phyloP scores from a whole-genome alignment of 2,329 filamentous ascomycete species.

The Albifimbria verrucaria region DNA sequence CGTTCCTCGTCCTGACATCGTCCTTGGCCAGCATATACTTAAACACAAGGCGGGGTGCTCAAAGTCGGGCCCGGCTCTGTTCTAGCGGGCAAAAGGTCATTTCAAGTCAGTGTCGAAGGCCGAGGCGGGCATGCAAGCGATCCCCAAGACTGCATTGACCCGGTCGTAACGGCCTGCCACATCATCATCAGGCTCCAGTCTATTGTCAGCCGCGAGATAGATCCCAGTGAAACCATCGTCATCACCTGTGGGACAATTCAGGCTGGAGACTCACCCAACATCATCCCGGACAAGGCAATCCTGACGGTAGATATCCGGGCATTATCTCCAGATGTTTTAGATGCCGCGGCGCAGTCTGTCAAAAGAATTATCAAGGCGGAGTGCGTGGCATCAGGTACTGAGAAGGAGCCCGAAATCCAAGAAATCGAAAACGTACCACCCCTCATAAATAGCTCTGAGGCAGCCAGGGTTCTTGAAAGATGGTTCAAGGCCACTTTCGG shows the following conservation, averaged over 20 bases:
- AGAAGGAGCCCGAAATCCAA: slow-evolving; percentile 38
- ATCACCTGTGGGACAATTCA: slow-evolving; percentile 41
- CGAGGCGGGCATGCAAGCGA: slow-evolving; percentile 38
- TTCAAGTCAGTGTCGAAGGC: slow-evolving; percentile 29
- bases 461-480: slow-evolving; percentile 37
- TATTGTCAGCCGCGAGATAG: slow-evolving; percentile 26
- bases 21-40: slow-evolving; percentile 34
- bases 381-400: slow-evolving; percentile 43
- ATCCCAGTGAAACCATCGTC: slow-evolving; percentile 35
- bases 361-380: slow-evolving; percentile 49
- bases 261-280: slow-evolving; percentile 38
- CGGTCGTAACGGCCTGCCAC: slow-evolving; percentile 38
- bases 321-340: slow-evolving; percentile 24
- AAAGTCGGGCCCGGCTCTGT: slow-evolving; percentile 20
- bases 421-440: slow-evolving; percentile 41
- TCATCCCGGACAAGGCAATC: slow-evolving; percentile 39
- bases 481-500: slow-evolving; percentile 45
- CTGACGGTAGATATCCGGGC: slow-evolving; percentile 39
- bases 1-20: slow-evolving; percentile 27
- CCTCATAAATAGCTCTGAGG: slow-evolving; percentile 46
- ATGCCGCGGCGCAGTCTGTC: slow-evolving; percentile 32
- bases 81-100: slow-evolving; percentile 20
- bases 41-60: slow-evolving; percentile 27
- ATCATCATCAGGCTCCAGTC: slow-evolving; percentile 33
- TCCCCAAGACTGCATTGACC: slow-evolving; percentile 43